These are phyloP conservation scores for Candida labiduridarum DNA, from an alignment of 1,139 yeast species.

Conservation along the genomic window DNA sequence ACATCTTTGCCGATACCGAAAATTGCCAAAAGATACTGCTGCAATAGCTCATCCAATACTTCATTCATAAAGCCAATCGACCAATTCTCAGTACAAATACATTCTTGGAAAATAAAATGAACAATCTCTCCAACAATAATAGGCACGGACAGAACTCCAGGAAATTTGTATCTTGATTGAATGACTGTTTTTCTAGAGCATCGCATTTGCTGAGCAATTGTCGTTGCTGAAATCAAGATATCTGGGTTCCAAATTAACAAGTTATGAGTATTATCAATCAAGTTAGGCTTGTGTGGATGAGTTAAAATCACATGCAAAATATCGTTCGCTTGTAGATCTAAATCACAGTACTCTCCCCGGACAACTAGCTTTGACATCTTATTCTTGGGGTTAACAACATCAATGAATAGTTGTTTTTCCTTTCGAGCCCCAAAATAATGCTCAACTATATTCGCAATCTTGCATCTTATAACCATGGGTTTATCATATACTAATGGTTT, in stretches of 20 bases:
- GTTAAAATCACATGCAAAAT: slow-evolving; percentile 62
- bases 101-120: slow-evolving; percentile 76
- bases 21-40: slow-evolving; percentile 50
- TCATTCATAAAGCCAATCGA: slow-evolving; percentile 45
- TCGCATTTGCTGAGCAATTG: slow-evolving; percentile 71
- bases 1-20: slow-evolving; percentile 57
- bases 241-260: slow-evolving; percentile 85
- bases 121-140: slow-evolving; percentile 77
- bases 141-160: slow-evolving; percentile 60
- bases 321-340: slow-evolving; percentile 50
- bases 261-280: slow-evolving; percentile 61
- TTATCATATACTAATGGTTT: slow-evolving; percentile 48
- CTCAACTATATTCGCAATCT: slow-evolving; percentile 43
- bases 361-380: slow-evolving; percentile 42
- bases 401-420: slow-evolving; percentile 50
- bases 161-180: slow-evolving; percentile 52
- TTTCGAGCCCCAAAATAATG: slow-evolving; percentile 18
- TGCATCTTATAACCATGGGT: slow-evolving; percentile 51
- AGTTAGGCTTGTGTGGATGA: slow-evolving; percentile 34
- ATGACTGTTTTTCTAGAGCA: slow-evolving; percentile 77
- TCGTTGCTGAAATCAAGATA: slow-evolving; percentile 75
- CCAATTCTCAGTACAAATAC: slow-evolving; percentile 51
- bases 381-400: slow-evolving; percentile 43
- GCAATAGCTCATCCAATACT: slow-evolving; percentile 48
- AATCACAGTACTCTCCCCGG: slow-evolving; percentile 50